phyloP scores from a whole-genome alignment of 176 grass and related monocot genomes.

The Eragrostis nindensis region DNA sequence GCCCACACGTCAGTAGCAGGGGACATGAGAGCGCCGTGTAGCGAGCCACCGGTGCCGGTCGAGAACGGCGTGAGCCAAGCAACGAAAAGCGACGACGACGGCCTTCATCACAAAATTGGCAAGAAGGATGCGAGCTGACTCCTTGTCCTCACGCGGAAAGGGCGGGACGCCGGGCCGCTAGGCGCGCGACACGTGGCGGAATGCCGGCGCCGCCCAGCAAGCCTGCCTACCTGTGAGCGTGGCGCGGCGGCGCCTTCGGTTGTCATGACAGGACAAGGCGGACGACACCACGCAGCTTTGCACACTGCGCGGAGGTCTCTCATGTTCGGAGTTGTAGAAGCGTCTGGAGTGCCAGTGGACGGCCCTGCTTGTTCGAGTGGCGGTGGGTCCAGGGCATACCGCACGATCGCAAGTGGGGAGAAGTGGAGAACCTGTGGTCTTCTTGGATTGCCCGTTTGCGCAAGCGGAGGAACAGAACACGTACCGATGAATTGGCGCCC shows the following conservation, averaged over 20 bases:
- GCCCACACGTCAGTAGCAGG: constrained; percentile 21
- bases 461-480: constrained; percentile 11
- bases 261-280: too few species aligned
- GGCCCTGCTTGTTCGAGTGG: too few species aligned
- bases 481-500: not conserved
- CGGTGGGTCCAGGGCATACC: not conserved
- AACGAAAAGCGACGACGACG: not conserved
- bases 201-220: constrained; percentile 9
- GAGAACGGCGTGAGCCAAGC: not conserved
- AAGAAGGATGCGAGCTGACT: constrained; percentile 12
- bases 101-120: constrained; percentile 11
- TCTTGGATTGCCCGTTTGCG: not conserved
- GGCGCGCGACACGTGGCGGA: constrained; percentile 4
- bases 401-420: too few species aligned
- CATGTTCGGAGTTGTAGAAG: not conserved
- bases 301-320: too few species aligned
- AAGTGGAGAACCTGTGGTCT: too few species aligned
- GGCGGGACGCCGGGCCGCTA: not conserved
- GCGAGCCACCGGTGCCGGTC: not conserved
- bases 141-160: constrained; percentile 21
- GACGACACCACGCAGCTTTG: too few species aligned
- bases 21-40: too few species aligned
- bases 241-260: not conserved
- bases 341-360: too few species aligned
- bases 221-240: too few species aligned